Evolutionary conservation across 305 asterid genomes (phyloP).

Genomic region (Fraxinus albicans): DNA sequence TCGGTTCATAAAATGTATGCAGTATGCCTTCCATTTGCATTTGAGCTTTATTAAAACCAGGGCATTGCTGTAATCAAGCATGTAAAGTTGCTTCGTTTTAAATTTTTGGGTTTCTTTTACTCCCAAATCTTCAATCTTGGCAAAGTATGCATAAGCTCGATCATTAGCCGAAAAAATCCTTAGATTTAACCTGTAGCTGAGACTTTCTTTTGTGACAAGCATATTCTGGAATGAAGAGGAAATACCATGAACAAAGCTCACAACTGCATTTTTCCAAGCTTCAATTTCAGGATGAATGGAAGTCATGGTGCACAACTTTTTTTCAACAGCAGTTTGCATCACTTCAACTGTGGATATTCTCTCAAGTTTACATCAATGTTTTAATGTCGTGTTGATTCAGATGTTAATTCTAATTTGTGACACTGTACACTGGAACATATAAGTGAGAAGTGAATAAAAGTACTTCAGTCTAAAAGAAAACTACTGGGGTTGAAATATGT

Average conservation of each 20-base stretch:
- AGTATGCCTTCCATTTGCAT: constrained; percentile 87
- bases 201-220: constrained; percentile 64
- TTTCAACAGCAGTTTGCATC: constrained; percentile 83
- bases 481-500: too few relatives aligned
- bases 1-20: constrained; percentile 63
- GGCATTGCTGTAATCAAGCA: constrained; percentile 83
- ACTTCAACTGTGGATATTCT: constrained; percentile 87
- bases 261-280: too few relatives aligned
- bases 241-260: too few relatives aligned
- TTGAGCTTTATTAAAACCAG: constrained; percentile 84
- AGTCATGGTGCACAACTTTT: too few relatives aligned
- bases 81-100: constrained; percentile 72
- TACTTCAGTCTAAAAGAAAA: too few relatives aligned
- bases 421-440: too few relatives aligned
- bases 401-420: too few relatives aligned
- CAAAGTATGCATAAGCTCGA: constrained; percentile 85
- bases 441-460: too few relatives aligned
- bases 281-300: too few relatives aligned
- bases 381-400: neutral
- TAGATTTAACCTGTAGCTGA: constrained; percentile 74
- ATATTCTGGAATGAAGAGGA: too few relatives aligned
- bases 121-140: constrained; percentile 74
- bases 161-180: constrained; percentile 89
- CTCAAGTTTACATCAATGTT: constrained; percentile 61
- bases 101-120: constrained; percentile 71